Conservation (phyloP, 2,329 filamentous ascomycete genomes). For the Colletotrichum musicola region DNA sequence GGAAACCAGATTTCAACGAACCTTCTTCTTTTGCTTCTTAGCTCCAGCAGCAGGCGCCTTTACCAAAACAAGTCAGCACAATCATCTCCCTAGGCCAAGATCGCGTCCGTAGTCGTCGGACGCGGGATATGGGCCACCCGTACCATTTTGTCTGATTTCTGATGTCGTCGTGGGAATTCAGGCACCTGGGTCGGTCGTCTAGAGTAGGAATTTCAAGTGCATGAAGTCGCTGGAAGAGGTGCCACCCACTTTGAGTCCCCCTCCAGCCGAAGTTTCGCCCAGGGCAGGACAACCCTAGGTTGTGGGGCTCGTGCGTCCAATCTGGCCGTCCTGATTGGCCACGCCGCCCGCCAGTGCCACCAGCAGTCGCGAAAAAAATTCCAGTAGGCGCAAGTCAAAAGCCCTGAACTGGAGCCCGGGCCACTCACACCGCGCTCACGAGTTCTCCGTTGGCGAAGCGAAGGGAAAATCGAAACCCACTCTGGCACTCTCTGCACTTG, state of each 20-base stretch:
- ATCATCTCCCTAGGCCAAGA: constrained; percentile 10
- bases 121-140: constrained; percentile 1
- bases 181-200: constrained; percentile 36
- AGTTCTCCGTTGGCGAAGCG: constrained; percentile 10
- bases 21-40: constrained; percentile 66
- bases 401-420: constrained; percentile 17
- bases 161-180: constrained; percentile 39
- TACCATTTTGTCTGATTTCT: constrained; percentile 40
- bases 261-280: constrained; percentile 33
- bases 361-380: constrained; percentile 49
- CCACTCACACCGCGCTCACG: not conserved
- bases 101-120: not conserved
- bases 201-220: constrained; percentile 33
- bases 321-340: constrained; percentile 45
- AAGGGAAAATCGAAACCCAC: constrained; percentile 37
- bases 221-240: constrained; percentile 28
- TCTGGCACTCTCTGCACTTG: constrained; percentile 32
- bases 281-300: constrained; percentile 60
- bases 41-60: constrained; percentile 60
- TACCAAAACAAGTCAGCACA: constrained; percentile 28
- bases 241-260: constrained; percentile 31
- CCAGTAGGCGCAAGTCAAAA: constrained; percentile 44
- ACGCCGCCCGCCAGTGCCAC: constrained; percentile 52
- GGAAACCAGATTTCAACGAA: constrained; percentile 25
- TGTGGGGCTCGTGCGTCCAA: constrained; percentile 38